Conservation (phyloP, 805 yeast species). For the Pichia manshurica region DNA sequence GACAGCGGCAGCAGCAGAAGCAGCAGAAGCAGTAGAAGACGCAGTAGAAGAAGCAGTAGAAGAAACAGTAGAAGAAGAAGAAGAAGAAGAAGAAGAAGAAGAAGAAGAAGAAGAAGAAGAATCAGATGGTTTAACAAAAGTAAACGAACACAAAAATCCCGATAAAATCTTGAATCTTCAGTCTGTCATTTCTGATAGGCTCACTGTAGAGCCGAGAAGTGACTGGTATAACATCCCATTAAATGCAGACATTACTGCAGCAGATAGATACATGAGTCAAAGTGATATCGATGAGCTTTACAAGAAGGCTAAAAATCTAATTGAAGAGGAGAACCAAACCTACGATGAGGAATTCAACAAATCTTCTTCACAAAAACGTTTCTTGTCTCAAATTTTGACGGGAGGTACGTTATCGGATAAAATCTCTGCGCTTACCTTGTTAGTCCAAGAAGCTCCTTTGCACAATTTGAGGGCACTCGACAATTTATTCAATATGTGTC, state of each 20-base stretch:
- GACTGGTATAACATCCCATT: constrained; percentile 73
- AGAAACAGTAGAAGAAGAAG: constrained; percentile 28
- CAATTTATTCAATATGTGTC: constrained; percentile 69
- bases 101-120: constrained; percentile 24
- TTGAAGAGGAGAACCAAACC: constrained; percentile 63
- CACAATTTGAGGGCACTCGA: constrained; percentile 84
- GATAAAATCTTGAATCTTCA: constrained; percentile 32
- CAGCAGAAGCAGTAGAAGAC: constrained; percentile 27
- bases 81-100: constrained; percentile 30
- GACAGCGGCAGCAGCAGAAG: constrained; percentile 21
- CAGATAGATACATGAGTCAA: constrained; percentile 37
- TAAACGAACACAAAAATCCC: constrained; percentile 24
- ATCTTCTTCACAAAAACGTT: constrained; percentile 76
- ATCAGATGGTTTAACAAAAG: constrained; percentile 27
- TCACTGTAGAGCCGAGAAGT: constrained; percentile 53
- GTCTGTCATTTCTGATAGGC: constrained; percentile 50
- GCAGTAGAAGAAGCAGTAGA: too few relatives aligned
- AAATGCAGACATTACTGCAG: constrained; percentile 24
- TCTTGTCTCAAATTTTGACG: constrained; percentile 79
- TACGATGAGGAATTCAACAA: constrained; percentile 72
- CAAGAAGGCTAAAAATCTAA: constrained; percentile 58
- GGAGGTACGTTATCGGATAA: constrained; percentile 95
- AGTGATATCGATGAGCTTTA: constrained; percentile 56
- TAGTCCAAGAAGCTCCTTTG: constrained; percentile 91
- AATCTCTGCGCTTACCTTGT: constrained; percentile 86